These are phyloP conservation scores for Fusarium sp. DNA, from an alignment of 2,329 filamentous ascomycete genomes.

Conservation along the genomic window DNA sequence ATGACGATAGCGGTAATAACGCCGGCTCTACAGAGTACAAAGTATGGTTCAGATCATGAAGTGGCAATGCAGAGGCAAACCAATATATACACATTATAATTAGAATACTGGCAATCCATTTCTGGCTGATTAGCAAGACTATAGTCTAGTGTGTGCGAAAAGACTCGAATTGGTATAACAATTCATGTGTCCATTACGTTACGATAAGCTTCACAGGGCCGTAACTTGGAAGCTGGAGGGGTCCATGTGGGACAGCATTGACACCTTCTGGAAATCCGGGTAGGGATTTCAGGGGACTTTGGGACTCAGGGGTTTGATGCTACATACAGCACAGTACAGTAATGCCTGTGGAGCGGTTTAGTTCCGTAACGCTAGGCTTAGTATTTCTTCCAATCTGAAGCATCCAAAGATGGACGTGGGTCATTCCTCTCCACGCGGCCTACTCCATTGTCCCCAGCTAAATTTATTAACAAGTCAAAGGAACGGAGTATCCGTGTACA, in stretches of 20 bases:
- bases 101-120: background rate
- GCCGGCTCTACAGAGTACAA: background rate
- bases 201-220: background rate
- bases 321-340: background rate
- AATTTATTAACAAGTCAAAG: conserved; percentile 1
- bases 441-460: conserved; percentile 1
- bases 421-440: conserved; percentile 27
- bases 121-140: background rate
- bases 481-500: conserved; percentile 2
- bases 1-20: background rate
- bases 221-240: background rate
- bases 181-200: background rate
- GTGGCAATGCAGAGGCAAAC: background rate
- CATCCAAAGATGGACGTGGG: conserved; percentile 12
- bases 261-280: conserved; percentile 29
- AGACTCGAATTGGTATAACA: background rate
- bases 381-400: conserved; percentile 20
- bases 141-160: background rate
- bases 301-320: conserved; percentile 27
- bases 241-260: background rate
- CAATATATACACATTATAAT: background rate
- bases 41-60: background rate
- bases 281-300: conserved; percentile 32
- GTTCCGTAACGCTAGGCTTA: conserved; percentile 14
- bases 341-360: conserved; percentile 12